A percentile compares a stretch with the other conserved stretches of the same genome.
These are phyloP conservation scores for Tremellales sp. DNA, from an alignment of 1,284 basidiomycete genomes.

Conservation along the genomic window DNA sequence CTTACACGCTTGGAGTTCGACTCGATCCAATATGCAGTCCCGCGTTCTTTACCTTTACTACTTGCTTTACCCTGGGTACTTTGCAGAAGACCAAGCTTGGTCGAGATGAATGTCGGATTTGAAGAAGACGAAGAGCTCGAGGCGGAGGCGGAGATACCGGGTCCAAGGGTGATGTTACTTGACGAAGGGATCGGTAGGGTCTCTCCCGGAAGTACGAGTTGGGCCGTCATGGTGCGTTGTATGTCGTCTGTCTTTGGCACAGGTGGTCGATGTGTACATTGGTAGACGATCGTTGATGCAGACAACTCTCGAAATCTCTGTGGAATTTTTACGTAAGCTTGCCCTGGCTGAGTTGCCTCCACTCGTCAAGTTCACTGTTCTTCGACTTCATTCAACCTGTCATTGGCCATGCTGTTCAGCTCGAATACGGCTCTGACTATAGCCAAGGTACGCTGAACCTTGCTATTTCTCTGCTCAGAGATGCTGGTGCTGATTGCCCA, in stretches of 20 bases:
- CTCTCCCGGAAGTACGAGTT: slow-evolving; percentile 45
- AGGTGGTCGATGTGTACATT: too few species aligned
- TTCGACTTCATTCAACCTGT: too few species aligned
- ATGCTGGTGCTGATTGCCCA: neutral
- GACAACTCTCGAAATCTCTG: too few species aligned
- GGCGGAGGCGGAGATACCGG: slow-evolving; percentile 34
- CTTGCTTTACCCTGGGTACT: slow-evolving; percentile 8
- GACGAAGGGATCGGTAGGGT: slow-evolving; percentile 28
- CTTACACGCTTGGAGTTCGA: slow-evolving; percentile 42
- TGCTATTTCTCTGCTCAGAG: slow-evolving; percentile 1
- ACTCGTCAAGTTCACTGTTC: too few species aligned
- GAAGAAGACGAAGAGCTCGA: slow-evolving; percentile 8
- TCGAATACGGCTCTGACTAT: slow-evolving; percentile 46
- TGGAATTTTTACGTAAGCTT: too few species aligned
- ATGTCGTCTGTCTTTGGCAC: too few species aligned
- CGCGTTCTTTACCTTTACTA: slow-evolving; percentile 30
- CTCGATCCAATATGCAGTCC: slow-evolving; percentile 43
- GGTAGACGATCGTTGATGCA: too few species aligned
- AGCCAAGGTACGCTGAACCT: slow-evolving; percentile 55
- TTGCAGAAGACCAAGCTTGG: slow-evolving; percentile 35
- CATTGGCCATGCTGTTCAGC: too few species aligned
- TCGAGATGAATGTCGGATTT: slow-evolving; percentile 25
- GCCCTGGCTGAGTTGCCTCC: too few species aligned
- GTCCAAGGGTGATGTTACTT: slow-evolving; percentile 36
- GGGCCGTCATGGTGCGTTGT: slow-evolving; percentile 10